Base-by-base conservation (phyloP, 2,329 filamentous ascomycete genomes). In the Calonectria henricotiae region DNA sequence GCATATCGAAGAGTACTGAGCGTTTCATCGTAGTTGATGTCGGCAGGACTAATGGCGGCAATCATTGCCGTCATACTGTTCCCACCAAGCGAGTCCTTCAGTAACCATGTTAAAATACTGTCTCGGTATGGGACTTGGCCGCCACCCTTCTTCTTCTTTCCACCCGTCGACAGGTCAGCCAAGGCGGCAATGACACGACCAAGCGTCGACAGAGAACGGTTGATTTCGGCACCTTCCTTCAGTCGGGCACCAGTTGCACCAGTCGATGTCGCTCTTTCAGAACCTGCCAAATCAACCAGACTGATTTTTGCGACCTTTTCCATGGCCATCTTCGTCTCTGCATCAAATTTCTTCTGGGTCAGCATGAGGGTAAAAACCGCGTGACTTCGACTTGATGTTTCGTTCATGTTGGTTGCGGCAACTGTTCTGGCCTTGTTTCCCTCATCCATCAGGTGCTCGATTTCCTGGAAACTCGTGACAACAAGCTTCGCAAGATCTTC, bases 61-160 rank as follows among this genome's bases (percentile, higher is more conserved):
- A 99, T 99, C 97, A 99, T 99, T 70, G 96, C 96, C 27, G 96
- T 99, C 94, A 98, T 96, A 82, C 96, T 98, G 87, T 99, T 99
- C 79, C 96, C 96, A 80, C 96, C 96, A 6, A 99, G 85, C 4
- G 96, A 98, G 82, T 99, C 97, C 80, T 99, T 99, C 74, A 99
- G 84, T 51, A 99, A 85, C 96, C 96, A 99, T 1, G 96, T 99
- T 75, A 99, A 85, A 61, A 99, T 91, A 79, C 94, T 98, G 85
- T 99, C 97, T 89, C 96, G 93, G 81, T 99, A 99, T 0, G 96
- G 97, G 0, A 99, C 96, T 83, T 97, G 88, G 9, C 83, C 91
- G 13, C 87, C 86, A 27, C 89, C 90, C 23, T 90, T 88, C 67
- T 92, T 92, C 78, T 92, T 97, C 84, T 95, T 95, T 81, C 94